phyloP scores from a whole-genome alignment of 2,329 filamentous ascomycete genomes.

The Penicillium frequentans region DNA sequence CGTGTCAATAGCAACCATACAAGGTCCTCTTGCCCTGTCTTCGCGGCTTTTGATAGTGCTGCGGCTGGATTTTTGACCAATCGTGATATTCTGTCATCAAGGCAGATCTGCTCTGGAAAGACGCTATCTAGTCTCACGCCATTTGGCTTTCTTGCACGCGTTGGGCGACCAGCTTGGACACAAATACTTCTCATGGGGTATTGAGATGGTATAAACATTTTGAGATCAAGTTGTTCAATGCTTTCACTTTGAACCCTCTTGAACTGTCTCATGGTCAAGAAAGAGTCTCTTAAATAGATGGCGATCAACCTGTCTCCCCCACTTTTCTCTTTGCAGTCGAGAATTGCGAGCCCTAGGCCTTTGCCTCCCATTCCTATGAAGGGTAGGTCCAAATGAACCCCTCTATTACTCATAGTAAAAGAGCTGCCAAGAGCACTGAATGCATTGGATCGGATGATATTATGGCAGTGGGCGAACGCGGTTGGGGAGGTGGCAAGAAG shows the following conservation, averaged over 20 bases:
- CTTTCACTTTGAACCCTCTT: neutral
- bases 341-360: neutral
- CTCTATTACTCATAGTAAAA: neutral
- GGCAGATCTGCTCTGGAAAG: no score
- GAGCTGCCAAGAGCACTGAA: neutral
- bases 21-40: neutral
- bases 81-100: no score
- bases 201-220: neutral
- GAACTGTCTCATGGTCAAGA: neutral
- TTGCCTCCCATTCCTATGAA: neutral
- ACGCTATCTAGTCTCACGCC: no score
- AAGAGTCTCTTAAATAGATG: neutral
- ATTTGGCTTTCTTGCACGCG: neutral
- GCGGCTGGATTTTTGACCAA: neutral
- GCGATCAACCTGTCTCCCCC: neutral
- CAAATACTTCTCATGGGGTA: neutral
- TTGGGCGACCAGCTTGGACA: neutral
- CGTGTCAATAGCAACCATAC: neutral
- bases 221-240: neutral
- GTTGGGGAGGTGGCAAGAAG: neutral
- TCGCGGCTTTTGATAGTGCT: neutral
- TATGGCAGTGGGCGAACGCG: neutral
- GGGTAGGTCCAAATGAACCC: neutral
- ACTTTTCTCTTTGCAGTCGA: neutral
- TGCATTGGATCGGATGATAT: neutral